Evolutionary conservation across 305 asterid species (phyloP), one percentile per base, ranked within the genome.

Genomic region (Withania somnifera): DNA sequence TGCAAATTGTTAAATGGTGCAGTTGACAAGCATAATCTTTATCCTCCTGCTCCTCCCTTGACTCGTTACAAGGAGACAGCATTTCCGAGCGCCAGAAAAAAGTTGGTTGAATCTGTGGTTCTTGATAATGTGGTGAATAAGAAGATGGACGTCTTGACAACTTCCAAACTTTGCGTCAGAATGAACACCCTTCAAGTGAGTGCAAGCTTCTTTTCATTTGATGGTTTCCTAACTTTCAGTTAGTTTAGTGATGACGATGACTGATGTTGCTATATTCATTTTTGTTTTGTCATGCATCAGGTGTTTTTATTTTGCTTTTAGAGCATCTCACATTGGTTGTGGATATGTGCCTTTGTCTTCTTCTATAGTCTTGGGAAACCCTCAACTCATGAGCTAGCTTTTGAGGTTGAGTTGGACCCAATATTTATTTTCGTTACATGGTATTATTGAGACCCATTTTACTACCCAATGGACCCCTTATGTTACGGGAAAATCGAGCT

Each of bases 101-200:
- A 91, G 87, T 78, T 89, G 84, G 92, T 79, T 15, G 98, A 92
- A 85, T 87, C 87, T 85, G 80, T 87, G 68, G 83, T 89, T 85
- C 86, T 91, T 20, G 97, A 91, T 82, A 88, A 89, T 84, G 92
- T 81, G 77, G 88, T 91, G 82, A 88, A 86, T 86, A 89, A 83
- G 45, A 88, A 86, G 85, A 86, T 96, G 91, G 93, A 91, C 84
- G 90, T 88, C 66, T 86, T 94, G 90, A 92, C 98, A 75, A 81
- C 89, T 86, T 85, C 99, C 85, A 94, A 91, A 90, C 91, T 96
- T 36, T 96, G 99, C 82, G 85, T 93, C 89, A 93, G 93, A 91
- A 83, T 96, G 89, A 96, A 93, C 84, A 96, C 99, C 83, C 97
- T 91, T 81, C 93, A 87, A 87, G 99, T 96, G 84, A 89, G 98